phyloP scores from a whole-genome alignment of 148 eudicot species.

The Bassia scoparia region DNA sequence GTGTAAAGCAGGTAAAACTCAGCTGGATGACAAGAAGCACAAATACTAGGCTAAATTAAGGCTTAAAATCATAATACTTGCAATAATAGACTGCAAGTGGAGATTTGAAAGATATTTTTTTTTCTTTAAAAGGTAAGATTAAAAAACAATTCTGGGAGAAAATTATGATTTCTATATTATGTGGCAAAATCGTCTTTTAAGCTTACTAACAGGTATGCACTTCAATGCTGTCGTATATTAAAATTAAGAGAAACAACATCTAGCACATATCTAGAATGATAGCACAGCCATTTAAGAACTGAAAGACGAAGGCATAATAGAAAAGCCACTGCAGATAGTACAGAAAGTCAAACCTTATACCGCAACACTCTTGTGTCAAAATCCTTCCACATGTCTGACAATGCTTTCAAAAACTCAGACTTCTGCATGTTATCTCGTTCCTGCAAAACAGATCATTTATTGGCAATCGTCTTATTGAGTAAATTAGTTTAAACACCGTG shows the following conservation, averaged over 20 bases:
- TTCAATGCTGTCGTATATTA: neutral
- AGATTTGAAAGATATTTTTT: neutral
- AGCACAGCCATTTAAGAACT: neutral
- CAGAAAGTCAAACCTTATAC: constrained; percentile 69
- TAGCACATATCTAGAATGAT: neutral
- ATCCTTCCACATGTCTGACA: constrained; percentile 98
- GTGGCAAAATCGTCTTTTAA: neutral
- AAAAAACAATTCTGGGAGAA: no score
- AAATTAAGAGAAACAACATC: neutral
- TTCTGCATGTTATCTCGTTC: constrained; percentile 99
- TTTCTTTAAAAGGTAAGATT: no score
- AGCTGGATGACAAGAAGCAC: constrained; percentile 2
- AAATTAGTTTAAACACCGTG: no score
- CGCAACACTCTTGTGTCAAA: constrained; percentile 95
- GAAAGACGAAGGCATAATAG: constrained; percentile 1
- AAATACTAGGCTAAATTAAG: neutral
- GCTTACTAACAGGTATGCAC: neutral
- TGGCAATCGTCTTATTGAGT: neutral
- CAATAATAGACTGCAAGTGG: neutral
- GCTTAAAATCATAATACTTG: neutral
- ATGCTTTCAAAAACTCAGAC: constrained; percentile 88
- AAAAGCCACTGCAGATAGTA: neutral
- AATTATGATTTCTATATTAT: no score
- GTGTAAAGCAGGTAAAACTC: neutral
- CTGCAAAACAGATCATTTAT: constrained; percentile 36